Percentiles rank a stretch among this genome's conserved stretches.
Conservation (phyloP, 1,284 basidiomycete species). For the Rhodotorula mucilaginosa region DNA sequence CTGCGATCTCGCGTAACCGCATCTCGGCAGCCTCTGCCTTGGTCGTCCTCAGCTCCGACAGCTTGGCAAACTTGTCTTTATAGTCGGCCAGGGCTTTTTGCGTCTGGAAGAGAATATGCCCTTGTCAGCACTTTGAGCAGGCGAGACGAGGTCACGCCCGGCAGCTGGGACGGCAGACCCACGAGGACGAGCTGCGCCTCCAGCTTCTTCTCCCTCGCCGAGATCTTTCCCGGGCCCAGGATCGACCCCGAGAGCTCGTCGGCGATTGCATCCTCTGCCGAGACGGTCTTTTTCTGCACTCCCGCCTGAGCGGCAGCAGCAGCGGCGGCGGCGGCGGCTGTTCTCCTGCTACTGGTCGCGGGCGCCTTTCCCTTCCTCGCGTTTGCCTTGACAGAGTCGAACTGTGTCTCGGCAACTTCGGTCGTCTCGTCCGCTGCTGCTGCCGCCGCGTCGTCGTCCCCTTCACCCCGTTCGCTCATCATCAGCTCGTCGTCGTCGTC, state of each 20-base stretch:
- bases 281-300: too few relatives aligned
- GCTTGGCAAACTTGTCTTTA: slow-evolving; percentile 15
- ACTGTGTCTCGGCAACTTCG: slow-evolving; percentile 22
- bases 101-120: slow-evolving; percentile 4
- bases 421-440: slow-evolving; percentile 15
- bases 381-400: background rate
- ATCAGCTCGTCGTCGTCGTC: slow-evolving; percentile 10
- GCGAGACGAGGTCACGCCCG: too few relatives aligned
- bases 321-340: background rate
- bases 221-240: background rate
- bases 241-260: background rate
- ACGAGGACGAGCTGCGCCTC: slow-evolving; percentile 32
- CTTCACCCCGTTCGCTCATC: background rate
- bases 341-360: background rate
- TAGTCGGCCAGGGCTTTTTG: slow-evolving; percentile 10
- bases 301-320: background rate
- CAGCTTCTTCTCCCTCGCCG: slow-evolving; percentile 31
- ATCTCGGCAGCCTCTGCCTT: slow-evolving; percentile 29
- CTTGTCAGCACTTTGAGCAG: background rate
- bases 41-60: slow-evolving; percentile 30
- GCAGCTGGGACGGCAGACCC: background rate
- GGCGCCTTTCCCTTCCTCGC: slow-evolving; percentile 3
- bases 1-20: slow-evolving; percentile 26
- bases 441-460: background rate
- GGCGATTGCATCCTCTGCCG: background rate